Percentiles rank a stretch among this genome's conserved stretches.
Conservation (phyloP, 2,329 filamentous ascomycete species). For the Aureobasidium sp. region DNA sequence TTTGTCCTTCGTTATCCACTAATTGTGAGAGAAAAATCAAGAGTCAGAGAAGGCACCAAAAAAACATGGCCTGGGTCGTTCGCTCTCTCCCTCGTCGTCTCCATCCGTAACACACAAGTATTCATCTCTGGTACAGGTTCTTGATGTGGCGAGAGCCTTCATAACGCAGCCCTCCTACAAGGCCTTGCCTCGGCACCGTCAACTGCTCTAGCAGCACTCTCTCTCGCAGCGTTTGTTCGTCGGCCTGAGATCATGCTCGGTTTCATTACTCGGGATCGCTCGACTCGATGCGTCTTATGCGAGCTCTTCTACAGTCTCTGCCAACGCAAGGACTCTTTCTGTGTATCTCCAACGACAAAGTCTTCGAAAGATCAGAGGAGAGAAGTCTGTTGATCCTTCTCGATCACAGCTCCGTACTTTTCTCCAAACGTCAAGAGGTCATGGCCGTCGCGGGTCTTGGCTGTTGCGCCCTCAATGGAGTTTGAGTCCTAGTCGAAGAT, state of each 20-base stretch:
- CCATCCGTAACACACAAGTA: too few species aligned
- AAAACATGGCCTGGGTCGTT: too few species aligned
- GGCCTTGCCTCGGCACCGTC: too few species aligned
- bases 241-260: not conserved
- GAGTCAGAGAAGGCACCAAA: too few species aligned
- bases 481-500: not conserved
- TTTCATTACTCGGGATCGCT: not conserved
- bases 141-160: too few species aligned
- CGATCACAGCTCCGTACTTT: not conserved
- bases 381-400: not conserved
- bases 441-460: not conserved
- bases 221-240: too few species aligned
- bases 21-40: too few species aligned
- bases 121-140: too few species aligned
- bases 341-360: not conserved
- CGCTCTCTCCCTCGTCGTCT: too few species aligned
- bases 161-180: too few species aligned
- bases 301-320: not conserved
- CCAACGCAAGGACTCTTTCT: not conserved
- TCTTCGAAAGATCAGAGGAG: not conserved
- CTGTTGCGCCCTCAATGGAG: not conserved
- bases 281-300: not conserved
- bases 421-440: not conserved
- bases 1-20: too few species aligned
- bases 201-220: too few species aligned